A percentile compares a stretch with the other conserved stretches of the same genome.
Conservation (phyloP, 805 yeast genomes). For the Wickerhamiella siamensis region DNA sequence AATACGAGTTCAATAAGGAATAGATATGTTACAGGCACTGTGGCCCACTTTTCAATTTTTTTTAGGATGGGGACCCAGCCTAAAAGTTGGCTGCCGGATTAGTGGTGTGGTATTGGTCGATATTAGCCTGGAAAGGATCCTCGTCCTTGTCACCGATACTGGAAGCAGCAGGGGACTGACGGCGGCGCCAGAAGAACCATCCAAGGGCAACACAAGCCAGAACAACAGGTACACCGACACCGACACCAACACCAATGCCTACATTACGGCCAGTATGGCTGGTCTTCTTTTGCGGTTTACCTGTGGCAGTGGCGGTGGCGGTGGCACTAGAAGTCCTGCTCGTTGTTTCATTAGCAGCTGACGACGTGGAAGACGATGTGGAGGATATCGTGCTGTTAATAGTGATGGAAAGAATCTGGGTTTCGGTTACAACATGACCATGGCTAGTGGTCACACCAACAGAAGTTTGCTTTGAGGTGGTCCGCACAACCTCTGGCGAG, state of each 20-base stretch:
- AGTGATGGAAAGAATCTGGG: constrained; percentile 4
- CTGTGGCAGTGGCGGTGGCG: not conserved
- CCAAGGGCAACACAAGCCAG: constrained; percentile 25
- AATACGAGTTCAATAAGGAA: too few relatives aligned
- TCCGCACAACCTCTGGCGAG: not conserved
- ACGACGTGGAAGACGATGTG: constrained; percentile 1
- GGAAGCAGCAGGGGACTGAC: constrained; percentile 9
- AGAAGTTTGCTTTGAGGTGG: not conserved
- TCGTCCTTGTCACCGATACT: constrained; percentile 17
- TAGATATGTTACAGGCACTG: too few relatives aligned
- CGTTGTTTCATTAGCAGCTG: not conserved
- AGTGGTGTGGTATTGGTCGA: constrained; percentile 26
- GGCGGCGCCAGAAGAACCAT: constrained; percentile 10
- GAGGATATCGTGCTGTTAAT: not conserved
- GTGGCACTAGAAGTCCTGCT: not conserved
- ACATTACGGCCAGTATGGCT: constrained; percentile 27
- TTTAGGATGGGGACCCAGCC: too few relatives aligned
- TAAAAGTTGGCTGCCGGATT: constrained; percentile 26
- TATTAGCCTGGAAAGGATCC: constrained; percentile 25
- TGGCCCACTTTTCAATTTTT: too few relatives aligned
- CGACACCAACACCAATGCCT: constrained; percentile 56
- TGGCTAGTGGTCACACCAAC: not conserved
- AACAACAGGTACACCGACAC: constrained; percentile 53
- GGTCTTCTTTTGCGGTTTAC: not conserved
- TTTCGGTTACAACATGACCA: constrained; percentile 8